Percentiles rank a stretch among this genome's conserved stretches.
These are phyloP conservation scores for Cryphonectria radicalis DNA, from an alignment of 2,329 filamentous ascomycete species.

Conservation along the genomic window DNA sequence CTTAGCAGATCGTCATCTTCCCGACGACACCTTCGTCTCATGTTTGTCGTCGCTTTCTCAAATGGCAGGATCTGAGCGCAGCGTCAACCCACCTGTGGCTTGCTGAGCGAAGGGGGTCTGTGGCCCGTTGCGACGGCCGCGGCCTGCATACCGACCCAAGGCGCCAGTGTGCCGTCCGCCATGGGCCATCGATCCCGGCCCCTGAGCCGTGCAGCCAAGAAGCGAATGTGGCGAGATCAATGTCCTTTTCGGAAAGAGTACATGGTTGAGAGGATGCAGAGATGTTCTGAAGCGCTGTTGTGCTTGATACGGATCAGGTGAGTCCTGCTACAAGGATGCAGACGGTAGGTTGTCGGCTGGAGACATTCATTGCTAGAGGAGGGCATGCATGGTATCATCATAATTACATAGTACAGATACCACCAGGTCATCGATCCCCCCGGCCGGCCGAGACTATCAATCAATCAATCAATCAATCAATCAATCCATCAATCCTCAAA, in stretches of 20 bases:
- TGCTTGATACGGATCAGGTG: background rate
- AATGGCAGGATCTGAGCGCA: background rate
- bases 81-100: background rate
- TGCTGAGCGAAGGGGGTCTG: background rate
- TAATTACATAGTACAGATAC: background rate
- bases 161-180: background rate
- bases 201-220: background rate
- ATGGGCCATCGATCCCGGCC: background rate
- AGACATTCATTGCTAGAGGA: background rate
- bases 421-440: background rate
- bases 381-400: background rate
- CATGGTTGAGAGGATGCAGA: background rate
- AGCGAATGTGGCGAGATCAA: background rate
- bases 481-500: background rate
- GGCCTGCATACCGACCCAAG: background rate
- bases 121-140: background rate
- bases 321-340: background rate
- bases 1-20: background rate
- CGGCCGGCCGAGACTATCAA: background rate
- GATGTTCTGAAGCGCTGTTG: background rate
- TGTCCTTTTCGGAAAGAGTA: background rate
- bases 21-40: background rate
- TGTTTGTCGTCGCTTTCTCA: background rate
- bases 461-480: background rate
- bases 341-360: background rate